These are phyloP conservation scores for Aureobasidium vineae DNA, from an alignment of 2,329 filamentous ascomycete genomes.

Conservation along the genomic window DNA sequence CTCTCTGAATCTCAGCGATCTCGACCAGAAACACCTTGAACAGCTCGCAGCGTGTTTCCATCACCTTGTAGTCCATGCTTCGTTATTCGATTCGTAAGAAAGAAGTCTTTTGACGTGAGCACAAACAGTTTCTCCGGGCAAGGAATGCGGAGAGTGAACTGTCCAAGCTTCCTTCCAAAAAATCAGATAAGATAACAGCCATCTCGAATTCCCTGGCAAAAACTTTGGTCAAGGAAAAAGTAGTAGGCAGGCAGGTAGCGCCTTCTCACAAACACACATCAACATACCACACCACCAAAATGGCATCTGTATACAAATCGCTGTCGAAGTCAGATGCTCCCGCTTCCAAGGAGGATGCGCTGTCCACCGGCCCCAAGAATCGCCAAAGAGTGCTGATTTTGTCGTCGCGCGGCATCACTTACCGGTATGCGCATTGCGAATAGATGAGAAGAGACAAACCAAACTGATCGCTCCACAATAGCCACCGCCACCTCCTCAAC, in stretches of 20 bases:
- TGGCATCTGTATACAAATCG: slow-evolving; percentile 59
- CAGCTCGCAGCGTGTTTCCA: neutral
- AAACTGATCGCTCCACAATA: slow-evolving; percentile 40
- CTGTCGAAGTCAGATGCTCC: slow-evolving; percentile 44
- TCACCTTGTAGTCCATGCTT: neutral
- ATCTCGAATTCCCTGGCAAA: slow-evolving; percentile 13
- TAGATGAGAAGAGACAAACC: no score
- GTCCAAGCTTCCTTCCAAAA: neutral
- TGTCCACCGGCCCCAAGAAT: slow-evolving; percentile 41
- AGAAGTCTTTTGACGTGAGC: neutral
- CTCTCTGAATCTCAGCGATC: neutral
- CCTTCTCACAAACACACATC: neutral
- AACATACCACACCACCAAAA: slow-evolving; percentile 33
- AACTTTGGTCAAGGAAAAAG: no score
- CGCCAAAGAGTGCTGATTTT: slow-evolving; percentile 75
- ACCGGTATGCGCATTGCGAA: slow-evolving; percentile 56
- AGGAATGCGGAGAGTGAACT: slow-evolving; percentile 19
- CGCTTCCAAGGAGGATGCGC: slow-evolving; percentile 37
- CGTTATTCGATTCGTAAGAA: neutral
- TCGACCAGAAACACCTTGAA: no score
- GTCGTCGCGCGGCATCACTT: slow-evolving; percentile 88
- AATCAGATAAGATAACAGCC: slow-evolving; percentile 16
- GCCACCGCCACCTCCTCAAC: slow-evolving; percentile 89
- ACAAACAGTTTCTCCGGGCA: neutral
- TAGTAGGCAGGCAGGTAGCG: no score